These are phyloP conservation scores for Aspergillus carlsbadensis DNA, from an alignment of 495 filamentous ascomycete species.

Conservation along the genomic window DNA sequence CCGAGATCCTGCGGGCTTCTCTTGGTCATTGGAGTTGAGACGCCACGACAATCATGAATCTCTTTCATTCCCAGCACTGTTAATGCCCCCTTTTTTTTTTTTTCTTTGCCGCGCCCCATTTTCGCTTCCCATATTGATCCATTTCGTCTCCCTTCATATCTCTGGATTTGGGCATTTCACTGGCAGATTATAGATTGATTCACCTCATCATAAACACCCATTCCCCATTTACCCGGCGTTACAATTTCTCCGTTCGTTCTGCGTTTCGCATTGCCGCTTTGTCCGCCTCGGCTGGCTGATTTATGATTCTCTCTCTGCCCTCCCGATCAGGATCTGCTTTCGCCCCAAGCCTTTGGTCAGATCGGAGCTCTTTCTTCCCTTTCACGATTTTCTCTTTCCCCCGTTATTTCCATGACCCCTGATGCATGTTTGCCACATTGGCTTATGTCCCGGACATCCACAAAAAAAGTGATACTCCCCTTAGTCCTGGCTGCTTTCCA, in stretches of 20 bases:
- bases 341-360: slow-evolving; percentile 17
- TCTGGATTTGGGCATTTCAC: slow-evolving; percentile 34
- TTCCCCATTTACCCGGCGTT: slow-evolving; percentile 26
- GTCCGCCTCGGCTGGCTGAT: slow-evolving; percentile 20
- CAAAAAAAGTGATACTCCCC: slow-evolving; percentile 26
- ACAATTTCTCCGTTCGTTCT: slow-evolving; percentile 20
- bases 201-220: slow-evolving; percentile 22
- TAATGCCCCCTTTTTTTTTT: slow-evolving; percentile 12
- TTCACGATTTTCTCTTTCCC: slow-evolving; percentile 20
- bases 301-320: slow-evolving; percentile 23
- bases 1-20: slow-evolving; percentile 15
- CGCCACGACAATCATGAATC: slow-evolving; percentile 49
- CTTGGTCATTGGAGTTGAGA: slow-evolving; percentile 24
- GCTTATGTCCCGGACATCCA: slow-evolving; percentile 24
- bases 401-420: slow-evolving; percentile 17
- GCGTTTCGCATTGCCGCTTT: slow-evolving; percentile 21
- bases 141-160: slow-evolving; percentile 14
- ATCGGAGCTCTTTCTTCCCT: slow-evolving; percentile 15
- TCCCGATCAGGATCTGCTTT: slow-evolving; percentile 10
- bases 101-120: slow-evolving; percentile 18
- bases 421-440: slow-evolving; percentile 30
- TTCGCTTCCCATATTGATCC: slow-evolving; percentile 15
- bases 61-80: slow-evolving; percentile 18
- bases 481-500: slow-evolving; percentile 4
- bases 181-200: slow-evolving; percentile 37